Evolutionary conservation across 106 monocot species (phyloP).

Genomic region (Allium fistulosum): DNA sequence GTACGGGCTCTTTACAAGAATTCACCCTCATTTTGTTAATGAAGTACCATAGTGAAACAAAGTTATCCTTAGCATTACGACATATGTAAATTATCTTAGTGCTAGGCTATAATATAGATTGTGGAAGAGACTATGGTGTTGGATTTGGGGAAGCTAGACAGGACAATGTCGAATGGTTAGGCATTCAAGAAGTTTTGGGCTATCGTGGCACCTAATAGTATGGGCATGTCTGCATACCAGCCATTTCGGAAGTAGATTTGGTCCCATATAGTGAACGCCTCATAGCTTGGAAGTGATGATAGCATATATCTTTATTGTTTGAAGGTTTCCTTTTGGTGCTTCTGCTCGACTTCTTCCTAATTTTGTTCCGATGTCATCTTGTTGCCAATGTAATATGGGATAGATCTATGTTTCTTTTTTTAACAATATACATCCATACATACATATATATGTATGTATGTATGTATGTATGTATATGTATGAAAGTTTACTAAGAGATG

Average conservation of each 20-base stretch:
- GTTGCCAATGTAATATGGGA: no score
- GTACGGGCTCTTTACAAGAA: neutral
- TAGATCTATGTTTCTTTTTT: no score
- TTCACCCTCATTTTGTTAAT: neutral
- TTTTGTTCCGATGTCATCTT: no score
- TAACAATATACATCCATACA: no score
- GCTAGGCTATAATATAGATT: neutral
- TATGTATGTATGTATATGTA: no score
- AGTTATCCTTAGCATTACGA: conserved; percentile 25
- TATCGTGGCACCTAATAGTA: conserved; percentile 8
- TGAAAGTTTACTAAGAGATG: no score
- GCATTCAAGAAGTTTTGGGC: conserved; percentile 12
- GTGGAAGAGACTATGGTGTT: conserved; percentile 13
- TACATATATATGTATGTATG: no score
- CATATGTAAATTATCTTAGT: conserved; percentile 19
- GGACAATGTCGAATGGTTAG: conserved; percentile 8
- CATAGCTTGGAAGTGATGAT: no score
- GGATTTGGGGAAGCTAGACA: conserved; percentile 21
- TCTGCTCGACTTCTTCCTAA: no score
- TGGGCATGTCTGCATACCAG: neutral
- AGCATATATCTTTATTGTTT: no score
- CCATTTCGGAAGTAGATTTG: neutral
- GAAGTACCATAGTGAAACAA: conserved; percentile 23
- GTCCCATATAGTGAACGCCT: neutral
- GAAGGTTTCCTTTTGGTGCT: no score